These are phyloP conservation scores for Nakazawaea ernobii DNA, from an alignment of 805 yeast species.

Conservation along the genomic window DNA sequence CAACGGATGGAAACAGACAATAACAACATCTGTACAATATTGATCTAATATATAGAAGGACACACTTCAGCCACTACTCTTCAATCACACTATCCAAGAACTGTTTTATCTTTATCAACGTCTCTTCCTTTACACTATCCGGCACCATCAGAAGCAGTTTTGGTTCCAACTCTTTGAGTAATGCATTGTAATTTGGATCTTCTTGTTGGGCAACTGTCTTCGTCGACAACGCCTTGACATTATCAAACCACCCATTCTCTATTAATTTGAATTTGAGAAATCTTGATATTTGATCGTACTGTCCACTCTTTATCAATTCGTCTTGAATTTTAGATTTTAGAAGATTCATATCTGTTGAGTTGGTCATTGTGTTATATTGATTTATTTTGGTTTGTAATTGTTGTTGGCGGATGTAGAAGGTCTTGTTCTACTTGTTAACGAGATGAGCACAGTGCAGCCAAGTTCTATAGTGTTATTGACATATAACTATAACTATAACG, in stretches of 20 bases:
- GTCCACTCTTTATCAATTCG: conserved; percentile 69
- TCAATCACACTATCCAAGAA: conserved; percentile 50
- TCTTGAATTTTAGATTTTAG: conserved; percentile 61
- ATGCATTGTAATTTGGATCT: conserved; percentile 44
- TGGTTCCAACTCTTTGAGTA: conserved; percentile 51
- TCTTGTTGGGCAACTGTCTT: conserved; percentile 33
- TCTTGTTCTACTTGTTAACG: neutral
- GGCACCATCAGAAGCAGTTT: conserved; percentile 70
- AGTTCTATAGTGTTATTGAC: no score
- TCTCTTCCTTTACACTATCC: conserved; percentile 51
- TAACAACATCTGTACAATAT: no score
- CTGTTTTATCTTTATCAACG: conserved; percentile 50
- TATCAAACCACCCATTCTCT: conserved; percentile 84
- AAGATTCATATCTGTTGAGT: conserved; percentile 1
- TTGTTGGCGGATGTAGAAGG: no score
- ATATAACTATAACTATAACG: no score
- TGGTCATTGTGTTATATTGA: conserved; percentile 5
- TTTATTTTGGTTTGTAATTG: neutral
- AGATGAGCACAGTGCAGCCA: neutral
- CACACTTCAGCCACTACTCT: conserved; percentile 8
- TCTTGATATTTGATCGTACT: conserved; percentile 69
- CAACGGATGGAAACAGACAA: no score
- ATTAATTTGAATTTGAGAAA: conserved; percentile 57
- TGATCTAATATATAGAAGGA: neutral
- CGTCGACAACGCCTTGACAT: conserved; percentile 55